phyloP scores from a whole-genome alignment of 108 stramenopile species.

The Bacterosira constricta region DNA sequence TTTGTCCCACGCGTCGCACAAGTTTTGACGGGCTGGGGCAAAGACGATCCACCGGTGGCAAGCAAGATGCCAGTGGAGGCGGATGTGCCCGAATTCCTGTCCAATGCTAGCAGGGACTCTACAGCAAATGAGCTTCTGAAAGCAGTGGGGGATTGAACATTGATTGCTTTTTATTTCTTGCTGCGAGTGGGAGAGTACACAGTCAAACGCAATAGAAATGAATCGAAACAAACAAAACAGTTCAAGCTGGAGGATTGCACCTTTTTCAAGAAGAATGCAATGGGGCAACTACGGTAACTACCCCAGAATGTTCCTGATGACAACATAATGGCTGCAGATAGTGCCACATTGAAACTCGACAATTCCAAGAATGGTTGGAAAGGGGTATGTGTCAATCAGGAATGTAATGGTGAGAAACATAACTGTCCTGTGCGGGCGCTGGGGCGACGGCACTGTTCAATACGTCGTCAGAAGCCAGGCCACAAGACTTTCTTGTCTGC shows the following conservation, averaged over 20 bases:
- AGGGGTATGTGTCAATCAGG: background rate
- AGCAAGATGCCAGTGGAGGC: background rate
- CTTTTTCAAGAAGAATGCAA: background rate
- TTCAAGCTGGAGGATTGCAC: background rate
- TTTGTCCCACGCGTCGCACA: background rate
- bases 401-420: background rate
- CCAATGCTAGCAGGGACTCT: background rate
- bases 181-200: background rate
- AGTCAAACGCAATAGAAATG: background rate
- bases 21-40: background rate
- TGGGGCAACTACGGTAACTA: background rate
- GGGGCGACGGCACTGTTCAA: background rate
- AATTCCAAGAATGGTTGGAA: conserved; percentile 16
- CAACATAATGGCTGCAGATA: background rate
- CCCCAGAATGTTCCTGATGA: background rate
- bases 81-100: background rate
- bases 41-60: background rate
- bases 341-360: background rate
- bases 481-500: background rate
- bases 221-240: background rate
- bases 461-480: background rate
- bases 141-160: background rate
- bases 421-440: background rate
- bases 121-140: background rate
- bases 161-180: conserved; percentile 5